Base-by-base conservation (phyloP, 2,329 filamentous ascomycete species). In the Neurospora crassa region DNA sequence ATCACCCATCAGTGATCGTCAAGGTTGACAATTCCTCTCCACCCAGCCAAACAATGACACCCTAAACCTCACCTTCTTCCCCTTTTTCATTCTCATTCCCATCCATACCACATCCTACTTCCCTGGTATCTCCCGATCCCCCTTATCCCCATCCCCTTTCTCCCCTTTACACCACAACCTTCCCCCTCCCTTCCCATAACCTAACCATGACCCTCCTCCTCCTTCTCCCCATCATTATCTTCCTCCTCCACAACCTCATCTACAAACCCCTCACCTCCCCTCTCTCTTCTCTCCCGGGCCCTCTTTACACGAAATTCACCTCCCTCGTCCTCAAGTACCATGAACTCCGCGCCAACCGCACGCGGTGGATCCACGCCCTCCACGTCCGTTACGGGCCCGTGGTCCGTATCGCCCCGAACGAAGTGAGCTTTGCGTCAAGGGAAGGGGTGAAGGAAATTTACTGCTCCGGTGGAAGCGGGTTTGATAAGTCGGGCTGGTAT, bases 401-500 rank as follows among this genome's bases (percentile, higher is more conserved):
- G 0, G 86, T 91, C 20, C 84, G 88, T 5, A 76, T 90, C 40
- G 84, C 83, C 0, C 88, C 88, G 0, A 84, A 84, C 72, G 88
- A 91, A 78, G 85, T 88, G 3, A 86, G 86, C 0, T 90, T 90
- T 73, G 84, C 86, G 0, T 88, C 86, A 2, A 79, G 82, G 10
- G 81, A 83, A 10, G 88, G 86, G 0, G 79, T 90, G 69, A 90
- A 87, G 76, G 86, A 89, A 79, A 90, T 90, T 67, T 91, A 91
- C 78, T 84, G 84, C 74, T 86, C 86, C 0, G 84, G 85, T 0
- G 88, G 88, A 4, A 89, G 87, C 76, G 88, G 88, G 34, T 90
- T 87, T 76, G 87, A 90, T 76, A 90, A 90, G 87, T 0, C 85
- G 87, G 71, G 34, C 7, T 90, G 90, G 74, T 91, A 91, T 75